Evolutionary conservation across 495 filamentous ascomycete species (phyloP), one percentile per base, ranked within the genome.

Genomic region (Penicillium maclennaniae): DNA sequence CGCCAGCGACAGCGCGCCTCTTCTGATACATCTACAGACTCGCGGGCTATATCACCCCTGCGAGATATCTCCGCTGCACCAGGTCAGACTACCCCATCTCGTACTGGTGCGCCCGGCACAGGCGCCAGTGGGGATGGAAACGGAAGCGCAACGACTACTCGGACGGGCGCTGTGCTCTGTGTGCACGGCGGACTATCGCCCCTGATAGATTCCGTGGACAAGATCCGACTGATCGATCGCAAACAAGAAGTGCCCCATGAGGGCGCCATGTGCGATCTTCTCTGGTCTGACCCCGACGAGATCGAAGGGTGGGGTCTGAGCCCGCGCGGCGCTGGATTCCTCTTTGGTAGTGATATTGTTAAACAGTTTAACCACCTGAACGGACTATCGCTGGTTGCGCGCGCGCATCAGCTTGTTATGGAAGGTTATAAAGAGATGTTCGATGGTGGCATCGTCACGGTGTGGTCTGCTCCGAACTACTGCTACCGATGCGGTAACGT

Each of bases 391-490:
- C 77, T 98, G 38, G 92, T 98, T 44, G 93, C 93, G 44, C 84
- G 93, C 49, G 93, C 93, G 16, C 93, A 98, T 66, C 93, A 98
- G 71, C 83, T 98, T 21, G 93, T 98, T 31, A 98, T 97, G 93
- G 93, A 98, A 68, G 93, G 93, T 8, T 97, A 96, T 71, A 97
- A 97, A 69, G 93, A 97, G 74, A 97, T 97, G 92, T 97, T 97
- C 60, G 92, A 97, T 58, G 83, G 80, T 15, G 87, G 82, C 20
- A 96, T 98, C 51, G 93, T 98, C 5, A 98, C 93, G 0, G 92
- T 98, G 43, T 97, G 93, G 93, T 89, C 84, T 8, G 93, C 93
- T 43, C 93, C 93, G 2, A 98, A 98, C 67, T 98, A 98, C 69
- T 98, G 93, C 72, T 98, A 98, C 72, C 83, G 93, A 17, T 98